Conservation (phyloP, 108 stramenopile genomes). For the Nannochloropsis salina region DNA sequence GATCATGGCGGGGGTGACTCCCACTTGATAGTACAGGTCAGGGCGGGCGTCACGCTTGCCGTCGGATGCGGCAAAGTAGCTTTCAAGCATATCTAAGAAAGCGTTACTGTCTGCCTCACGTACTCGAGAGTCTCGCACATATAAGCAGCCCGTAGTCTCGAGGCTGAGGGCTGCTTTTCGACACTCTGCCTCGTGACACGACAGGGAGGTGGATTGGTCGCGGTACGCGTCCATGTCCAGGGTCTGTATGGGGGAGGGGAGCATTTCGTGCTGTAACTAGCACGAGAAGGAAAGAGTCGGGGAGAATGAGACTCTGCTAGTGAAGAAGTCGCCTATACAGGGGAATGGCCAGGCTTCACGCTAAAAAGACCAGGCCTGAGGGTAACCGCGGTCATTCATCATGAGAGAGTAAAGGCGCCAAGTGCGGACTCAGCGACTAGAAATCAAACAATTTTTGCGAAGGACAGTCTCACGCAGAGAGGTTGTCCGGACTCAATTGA, state of each 20-base stretch:
- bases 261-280: not conserved
- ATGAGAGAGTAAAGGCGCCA: too few relatives aligned
- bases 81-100: slow-evolving; percentile 58
- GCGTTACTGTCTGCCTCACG: slow-evolving; percentile 43
- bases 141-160: slow-evolving; percentile 37
- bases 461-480: too few relatives aligned
- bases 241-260: not conserved
- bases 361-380: too few relatives aligned
- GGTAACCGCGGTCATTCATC: too few relatives aligned
- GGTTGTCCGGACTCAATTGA: too few relatives aligned
- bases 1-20: slow-evolving; percentile 50
- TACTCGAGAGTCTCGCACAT: slow-evolving; percentile 57
- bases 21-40: slow-evolving; percentile 44
- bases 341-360: too few relatives aligned
- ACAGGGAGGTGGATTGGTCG: not conserved
- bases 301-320: too few relatives aligned
- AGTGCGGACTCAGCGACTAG: too few relatives aligned
- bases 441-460: too few relatives aligned
- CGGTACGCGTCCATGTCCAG: slow-evolving; percentile 26
- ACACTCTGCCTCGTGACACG: slow-evolving; percentile 22
- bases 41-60: slow-evolving; percentile 50
- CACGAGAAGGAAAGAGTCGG: too few relatives aligned
- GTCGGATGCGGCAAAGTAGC: slow-evolving; percentile 53
- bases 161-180: slow-evolving; percentile 23
- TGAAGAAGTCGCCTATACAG: too few relatives aligned